Evolutionary conservation across 805 yeast species (phyloP), one percentile per base, ranked within the genome.

Genomic region (Debaryomyces hansenii): DNA sequence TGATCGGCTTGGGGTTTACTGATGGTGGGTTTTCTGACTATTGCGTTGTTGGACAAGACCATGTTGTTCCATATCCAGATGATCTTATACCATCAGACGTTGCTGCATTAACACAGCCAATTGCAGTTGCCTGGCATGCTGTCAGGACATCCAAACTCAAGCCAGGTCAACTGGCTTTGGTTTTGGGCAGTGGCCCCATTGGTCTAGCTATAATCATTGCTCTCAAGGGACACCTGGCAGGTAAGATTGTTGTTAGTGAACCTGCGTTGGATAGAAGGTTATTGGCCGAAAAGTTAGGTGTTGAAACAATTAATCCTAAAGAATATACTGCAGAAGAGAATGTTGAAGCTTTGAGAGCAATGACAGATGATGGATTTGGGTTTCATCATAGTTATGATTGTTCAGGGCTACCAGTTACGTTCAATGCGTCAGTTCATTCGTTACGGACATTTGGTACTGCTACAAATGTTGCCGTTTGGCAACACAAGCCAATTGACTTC

Each of bases 101-200:
- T 32, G 82, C 82, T 4, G 84, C 85, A 1, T 61, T 82, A 41
- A 70, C 76, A 29, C 84, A 82, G 60, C 86, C 87, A 4, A 60
- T 82, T 36, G 66, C 82, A 6, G 85, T 82, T 14, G 75, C 84
- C 1, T 80, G 82, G 77, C 86, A 82, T 54, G 84, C 84, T 0
- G 78, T 76, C 28, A 68, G 73, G 47, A 64, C 74, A 4, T 65
- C 81, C 0, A 60, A 63, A 7, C 64, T 76, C 51, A 46, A 60
- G 44, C 60, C 55, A 8, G 82, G 82, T 16, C 68, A 74, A 33
- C 59, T 74, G 5, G 83, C 82, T 3, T 62, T 81, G 40, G 78
- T 82, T 12, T 57, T 82, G 12, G 86, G 86, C 27, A 79, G 82
- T 21, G 87, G 87, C 4, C 84, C 85, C 18, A 81, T 82, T 57